Conservation (phyloP, 1,284 basidiomycete genomes). For the Ustilago vetiveriae region DNA sequence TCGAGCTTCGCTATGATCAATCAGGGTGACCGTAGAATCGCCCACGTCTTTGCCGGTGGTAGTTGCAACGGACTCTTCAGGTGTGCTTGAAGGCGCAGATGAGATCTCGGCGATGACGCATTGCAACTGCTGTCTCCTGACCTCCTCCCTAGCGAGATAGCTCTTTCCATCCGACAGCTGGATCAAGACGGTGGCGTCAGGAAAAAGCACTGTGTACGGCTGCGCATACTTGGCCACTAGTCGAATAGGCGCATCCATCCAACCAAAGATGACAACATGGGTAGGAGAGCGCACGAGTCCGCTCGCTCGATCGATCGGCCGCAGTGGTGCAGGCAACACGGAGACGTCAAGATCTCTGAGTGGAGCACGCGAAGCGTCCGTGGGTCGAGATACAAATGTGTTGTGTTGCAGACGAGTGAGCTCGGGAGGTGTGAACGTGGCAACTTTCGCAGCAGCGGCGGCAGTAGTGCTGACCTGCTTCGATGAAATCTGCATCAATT, state of each 20-base stretch:
- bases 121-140: slow-evolving; percentile 22
- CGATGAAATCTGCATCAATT: neutral
- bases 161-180: slow-evolving; percentile 52
- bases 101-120: slow-evolving; percentile 28
- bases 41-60: slow-evolving; percentile 43
- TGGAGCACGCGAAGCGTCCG: slow-evolving; percentile 15
- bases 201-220: slow-evolving; percentile 56
- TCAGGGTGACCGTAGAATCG: slow-evolving; percentile 43
- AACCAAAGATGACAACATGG: slow-evolving; percentile 57
- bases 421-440: slow-evolving; percentile 26
- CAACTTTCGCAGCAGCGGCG: slow-evolving; percentile 8
- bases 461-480: slow-evolving; percentile 3
- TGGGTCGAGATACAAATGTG: slow-evolving; percentile 31
- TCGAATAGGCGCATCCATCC: slow-evolving; percentile 62
- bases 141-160: slow-evolving; percentile 36
- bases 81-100: no score
- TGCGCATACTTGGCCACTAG: slow-evolving; percentile 60
- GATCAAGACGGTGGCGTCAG: slow-evolving; percentile 54
- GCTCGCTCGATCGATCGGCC: slow-evolving; percentile 12
- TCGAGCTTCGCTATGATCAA: slow-evolving; percentile 28
- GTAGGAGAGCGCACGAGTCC: slow-evolving; percentile 9
- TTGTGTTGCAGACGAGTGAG: slow-evolving; percentile 31
- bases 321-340: slow-evolving; percentile 21
- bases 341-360: slow-evolving; percentile 16
- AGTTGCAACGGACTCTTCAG: no score